A percentile compares a stretch with the other conserved stretches of the same genome.
Conservation (phyloP, 2,329 filamentous ascomycete species). For the Colletotrichum musicola region DNA sequence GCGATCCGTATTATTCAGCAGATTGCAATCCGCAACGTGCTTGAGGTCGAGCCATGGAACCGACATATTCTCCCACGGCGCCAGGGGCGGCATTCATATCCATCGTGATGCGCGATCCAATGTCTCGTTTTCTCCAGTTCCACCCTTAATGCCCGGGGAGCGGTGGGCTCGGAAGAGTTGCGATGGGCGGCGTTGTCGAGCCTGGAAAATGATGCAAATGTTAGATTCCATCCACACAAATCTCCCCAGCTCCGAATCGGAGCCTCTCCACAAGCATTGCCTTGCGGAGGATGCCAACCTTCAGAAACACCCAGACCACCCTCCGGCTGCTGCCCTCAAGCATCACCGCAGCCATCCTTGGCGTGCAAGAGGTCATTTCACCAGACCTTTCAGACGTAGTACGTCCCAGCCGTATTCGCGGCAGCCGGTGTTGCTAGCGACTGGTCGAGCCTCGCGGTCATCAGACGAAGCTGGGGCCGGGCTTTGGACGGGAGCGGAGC, state of each 20-base stretch:
- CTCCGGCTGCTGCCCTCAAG: conserved; percentile 7
- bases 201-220: conserved; percentile 27
- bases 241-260: conserved; percentile 31
- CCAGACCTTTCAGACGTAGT: conserved; percentile 23
- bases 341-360: conserved; percentile 30
- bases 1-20: not conserved
- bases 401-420: conserved; percentile 31
- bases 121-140: conserved; percentile 1
- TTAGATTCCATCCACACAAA: conserved; percentile 24
- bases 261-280: conserved; percentile 27
- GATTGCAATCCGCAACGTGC: not conserved
- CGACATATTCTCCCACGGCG: not conserved
- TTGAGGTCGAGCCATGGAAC: not conserved
- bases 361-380: conserved; percentile 24
- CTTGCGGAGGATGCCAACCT: conserved; percentile 11
- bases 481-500: conserved; percentile 34
- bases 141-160: conserved; percentile 7
- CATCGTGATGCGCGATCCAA: conserved; percentile 23
- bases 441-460: conserved; percentile 32
- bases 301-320: conserved; percentile 14
- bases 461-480: conserved; percentile 37
- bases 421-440: conserved; percentile 29
- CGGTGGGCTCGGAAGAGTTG: not conserved
- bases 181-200: conserved; percentile 7
- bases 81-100: conserved; percentile 6